phyloP scores from a whole-genome alignment of 2,329 filamentous ascomycete genomes.

The Aspergillus niger region DNA sequence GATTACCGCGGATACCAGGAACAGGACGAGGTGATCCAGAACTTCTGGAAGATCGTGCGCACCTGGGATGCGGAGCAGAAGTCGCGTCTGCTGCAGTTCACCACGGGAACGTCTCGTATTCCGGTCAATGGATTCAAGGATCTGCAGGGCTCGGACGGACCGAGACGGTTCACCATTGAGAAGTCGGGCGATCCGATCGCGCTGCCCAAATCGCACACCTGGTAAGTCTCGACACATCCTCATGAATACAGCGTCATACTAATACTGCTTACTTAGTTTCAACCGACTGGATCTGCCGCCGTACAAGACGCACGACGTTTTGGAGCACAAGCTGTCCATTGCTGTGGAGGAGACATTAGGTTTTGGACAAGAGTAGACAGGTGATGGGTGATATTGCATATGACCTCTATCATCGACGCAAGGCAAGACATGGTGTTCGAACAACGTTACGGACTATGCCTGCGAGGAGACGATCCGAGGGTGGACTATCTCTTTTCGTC shows the following conservation, averaged over 20 bases:
- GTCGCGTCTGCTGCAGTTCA: conserved; percentile 92
- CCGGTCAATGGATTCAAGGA: conserved; percentile 99
- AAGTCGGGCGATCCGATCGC: conserved; percentile 91
- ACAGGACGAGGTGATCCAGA: conserved; percentile 93
- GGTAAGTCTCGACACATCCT: conserved; percentile 60
- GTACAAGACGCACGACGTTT: conserved; percentile 83
- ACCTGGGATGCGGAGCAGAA: conserved; percentile 99
- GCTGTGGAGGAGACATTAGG: conserved; percentile 98
- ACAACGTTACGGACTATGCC: background rate
- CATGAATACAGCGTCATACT: background rate
- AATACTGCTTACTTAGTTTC: conserved; percentile 62
- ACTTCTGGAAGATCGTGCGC: conserved; percentile 96
- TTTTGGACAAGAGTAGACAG: conserved; percentile 87
- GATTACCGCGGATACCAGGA: conserved; percentile 99
- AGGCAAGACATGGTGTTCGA: background rate
- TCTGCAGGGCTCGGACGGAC: conserved; percentile 93
- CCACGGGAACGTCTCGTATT: conserved; percentile 95
- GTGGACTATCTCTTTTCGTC: background rate
- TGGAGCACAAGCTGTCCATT: conserved; percentile 90
- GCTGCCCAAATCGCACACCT: conserved; percentile 95
- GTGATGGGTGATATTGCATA: conserved; percentile 16
- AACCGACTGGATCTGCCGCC: conserved; percentile 93
- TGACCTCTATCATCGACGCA: conserved; percentile 7
- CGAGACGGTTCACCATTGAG: conserved; percentile 94
- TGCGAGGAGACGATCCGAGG: background rate